Base-by-base conservation (phyloP, 805 yeast species). In the Spathaspora gorwiae region DNA sequence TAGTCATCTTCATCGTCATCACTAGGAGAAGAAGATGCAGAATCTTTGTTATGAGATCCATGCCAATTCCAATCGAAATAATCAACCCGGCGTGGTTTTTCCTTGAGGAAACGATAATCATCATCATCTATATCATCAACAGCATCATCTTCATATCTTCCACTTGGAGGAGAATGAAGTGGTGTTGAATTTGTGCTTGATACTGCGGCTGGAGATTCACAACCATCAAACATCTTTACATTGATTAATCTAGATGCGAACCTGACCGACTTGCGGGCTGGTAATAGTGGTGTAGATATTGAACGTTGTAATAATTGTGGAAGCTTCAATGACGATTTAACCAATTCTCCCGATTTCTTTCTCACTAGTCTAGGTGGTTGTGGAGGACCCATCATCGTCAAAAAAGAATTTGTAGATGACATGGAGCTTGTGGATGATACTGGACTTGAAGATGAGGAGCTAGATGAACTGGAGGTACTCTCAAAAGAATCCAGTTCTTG, bases 271-370 rank as follows among this genome's bases (percentile, higher is more conserved):
- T 81, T 83, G n/a, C 49, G 33, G 3, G 47, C 39, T 9, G 44
- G 41, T 24, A 64, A 47, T 37, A 47, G 56, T n/a, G 69, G 59
- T 3, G 67, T 54, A 12, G 68, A 60, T 44, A 56, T 49, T 38
- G 62, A 57, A 32, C 59, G 51, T 12, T 52, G 52, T 19, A 57
- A 43, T 12, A 62, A 39, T 1, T 52, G 29, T 49, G 75, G 70
- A 35, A 76, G 65, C 57, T 83, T 84, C 45, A 88, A 70, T 12
- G 89, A 83, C 6, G 90, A 81, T 59, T 87, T 87, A 43, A 88
- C 87, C 37, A 85, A 67, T 59, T 89, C 96, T 10, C 96, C 97
- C 0, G 90, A 80, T 61, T 88, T 89, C 63, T 90, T 90, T 43
- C 94, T 80, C 6, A 88, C 73, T 45, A 86, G 65, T 26, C 26